Evolutionary conservation across 371 early-diverging fungal species (phyloP).

Genomic region (Mortierella sp.): DNA sequence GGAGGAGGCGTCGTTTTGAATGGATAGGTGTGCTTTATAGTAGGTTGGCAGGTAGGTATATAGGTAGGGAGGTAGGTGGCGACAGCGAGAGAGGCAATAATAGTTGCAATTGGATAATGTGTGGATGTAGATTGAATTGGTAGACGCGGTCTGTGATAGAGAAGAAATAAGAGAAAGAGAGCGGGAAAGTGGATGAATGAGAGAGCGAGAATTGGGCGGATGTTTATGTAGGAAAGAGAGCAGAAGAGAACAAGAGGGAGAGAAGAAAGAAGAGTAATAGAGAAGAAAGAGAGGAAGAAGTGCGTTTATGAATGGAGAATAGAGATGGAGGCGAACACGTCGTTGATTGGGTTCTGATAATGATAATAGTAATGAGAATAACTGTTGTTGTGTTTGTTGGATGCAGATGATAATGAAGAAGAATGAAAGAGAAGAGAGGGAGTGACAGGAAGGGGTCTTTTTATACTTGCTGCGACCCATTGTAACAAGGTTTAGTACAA

Average conservation of each 20-base stretch:
- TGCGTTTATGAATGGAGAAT: neutral
- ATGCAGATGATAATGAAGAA: neutral
- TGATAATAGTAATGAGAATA: neutral
- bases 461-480: neutral
- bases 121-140: neutral
- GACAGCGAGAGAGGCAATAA: neutral
- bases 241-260: neutral
- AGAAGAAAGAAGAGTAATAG: neutral
- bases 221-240: neutral
- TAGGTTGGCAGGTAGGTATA: neutral
- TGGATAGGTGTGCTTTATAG: neutral
- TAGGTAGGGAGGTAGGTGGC: neutral
- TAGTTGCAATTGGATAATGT: neutral
- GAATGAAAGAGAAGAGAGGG: neutral
- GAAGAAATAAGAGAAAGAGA: constrained; percentile 1
- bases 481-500: neutral
- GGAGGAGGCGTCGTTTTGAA: neutral
- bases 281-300: neutral
- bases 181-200: neutral
- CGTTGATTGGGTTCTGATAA: neutral
- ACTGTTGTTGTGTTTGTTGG: neutral
- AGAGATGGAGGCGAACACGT: neutral
- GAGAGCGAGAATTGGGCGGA: neutral
- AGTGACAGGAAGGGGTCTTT: neutral
- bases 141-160: neutral